Conservation (phyloP, 495 filamentous ascomycete species). For the Niebla homalea region DNA sequence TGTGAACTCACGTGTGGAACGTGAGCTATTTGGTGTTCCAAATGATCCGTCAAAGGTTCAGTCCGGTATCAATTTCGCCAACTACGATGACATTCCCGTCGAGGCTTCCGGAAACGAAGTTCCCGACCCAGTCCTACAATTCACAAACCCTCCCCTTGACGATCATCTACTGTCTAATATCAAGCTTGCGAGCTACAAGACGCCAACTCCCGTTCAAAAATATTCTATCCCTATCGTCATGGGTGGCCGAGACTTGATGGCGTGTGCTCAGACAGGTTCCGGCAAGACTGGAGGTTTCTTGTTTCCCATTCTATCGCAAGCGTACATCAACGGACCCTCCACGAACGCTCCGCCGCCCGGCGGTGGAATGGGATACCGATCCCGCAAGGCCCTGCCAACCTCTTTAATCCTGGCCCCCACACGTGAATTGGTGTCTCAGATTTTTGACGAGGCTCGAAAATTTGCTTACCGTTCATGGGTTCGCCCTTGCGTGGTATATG, state of each 20-base stretch:
- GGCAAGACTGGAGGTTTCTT: slow-evolving; percentile 99
- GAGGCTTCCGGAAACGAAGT: slow-evolving; percentile 91
- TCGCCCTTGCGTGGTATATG: slow-evolving; percentile 94
- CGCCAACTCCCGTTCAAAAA: slow-evolving; percentile 92
- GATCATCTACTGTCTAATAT: slow-evolving; percentile 87
- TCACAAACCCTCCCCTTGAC: slow-evolving; percentile 90
- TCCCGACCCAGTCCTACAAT: slow-evolving; percentile 77
- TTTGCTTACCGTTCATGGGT: slow-evolving; percentile 99
- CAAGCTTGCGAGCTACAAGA: slow-evolving; percentile 79
- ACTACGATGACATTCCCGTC: slow-evolving; percentile 98
- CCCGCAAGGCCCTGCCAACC: slow-evolving; percentile 90
- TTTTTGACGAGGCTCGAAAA: slow-evolving; percentile 94
- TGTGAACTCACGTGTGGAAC: slow-evolving; percentile 75
- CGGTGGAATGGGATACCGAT: slow-evolving; percentile 63
- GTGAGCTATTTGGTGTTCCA: slow-evolving; percentile 85
- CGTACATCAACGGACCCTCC: slow-evolving; percentile 77
- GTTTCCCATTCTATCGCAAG: slow-evolving; percentile 94
- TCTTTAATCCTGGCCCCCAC: slow-evolving; percentile 92
- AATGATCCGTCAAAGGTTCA: slow-evolving; percentile 92
- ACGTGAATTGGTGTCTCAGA: slow-evolving; percentile 95
- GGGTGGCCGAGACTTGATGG: slow-evolving; percentile 93
- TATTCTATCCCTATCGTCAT: slow-evolving; percentile 98
- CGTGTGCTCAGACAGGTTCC: slow-evolving; percentile 97
- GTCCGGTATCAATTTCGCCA: slow-evolving; percentile 98
- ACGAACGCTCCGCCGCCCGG: slow-evolving; percentile 41